Base-by-base conservation (phyloP, 257 asterid species). In the Pogostemon cablin region DNA sequence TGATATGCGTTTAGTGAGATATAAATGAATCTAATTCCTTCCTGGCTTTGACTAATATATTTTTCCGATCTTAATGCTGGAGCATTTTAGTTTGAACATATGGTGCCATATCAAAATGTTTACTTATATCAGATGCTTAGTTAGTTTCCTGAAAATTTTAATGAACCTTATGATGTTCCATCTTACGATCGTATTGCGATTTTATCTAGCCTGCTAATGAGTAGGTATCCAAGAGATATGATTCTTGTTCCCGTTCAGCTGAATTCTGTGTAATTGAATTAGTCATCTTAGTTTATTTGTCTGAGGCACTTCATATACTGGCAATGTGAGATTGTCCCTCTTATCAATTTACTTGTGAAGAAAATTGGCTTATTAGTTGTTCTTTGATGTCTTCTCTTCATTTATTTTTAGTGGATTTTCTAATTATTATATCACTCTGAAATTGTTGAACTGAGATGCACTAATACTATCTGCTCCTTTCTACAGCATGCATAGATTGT, bases 401-500 rank as follows among this genome's bases (percentile, higher is more conserved):
- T 49, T 62, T 52, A 49, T 25, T 47, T 50, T 46, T 44, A 10
- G 9, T 17, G 47, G 6, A 39, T 40, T 47, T 17, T 15, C 62
- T 39, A 50, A 53, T 40, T 37, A 63, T 49, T 35, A n/a, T 7
- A 20, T 25, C 7, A 20, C 54, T 62, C 20, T 48, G 25, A 50
- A 62, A 35, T 61, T 48, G 59, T 67, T 70, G 71, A 54, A 9
- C 34, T 65, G 25, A 56, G 58, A 47, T 74, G 80, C 74, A 72
- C 25, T 43, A 7, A 67, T 61, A 53, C 41, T 38, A 42, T 9
- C 53, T 58, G 62, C 64, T 69, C 63, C 48, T 70, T 71, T 10
- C 71, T 41, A 11, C 32, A 25, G 32, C 57, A 72, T 35, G 38
- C 44, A 39, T 58, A 8, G 57, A 37, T 56, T 50, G 61, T 70